Conservation (phyloP, 2,329 filamentous ascomycete genomes). For the Aspergillus jensenii region DNA sequence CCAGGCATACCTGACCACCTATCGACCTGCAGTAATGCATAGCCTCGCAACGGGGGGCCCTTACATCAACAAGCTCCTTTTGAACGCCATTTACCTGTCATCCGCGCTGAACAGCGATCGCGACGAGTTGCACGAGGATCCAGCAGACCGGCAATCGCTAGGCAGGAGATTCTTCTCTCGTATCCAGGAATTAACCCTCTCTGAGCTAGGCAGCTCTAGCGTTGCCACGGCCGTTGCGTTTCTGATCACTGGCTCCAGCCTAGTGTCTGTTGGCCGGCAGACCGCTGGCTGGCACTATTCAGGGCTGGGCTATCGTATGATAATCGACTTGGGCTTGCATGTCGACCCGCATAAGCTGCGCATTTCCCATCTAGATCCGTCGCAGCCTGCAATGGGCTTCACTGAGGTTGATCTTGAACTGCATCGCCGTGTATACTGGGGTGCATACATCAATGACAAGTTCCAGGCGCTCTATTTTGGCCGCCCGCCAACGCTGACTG, state of each 20-base stretch:
- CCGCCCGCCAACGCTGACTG: too few species aligned
- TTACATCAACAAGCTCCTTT: slow-evolving; percentile 36
- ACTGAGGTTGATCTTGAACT: too few species aligned
- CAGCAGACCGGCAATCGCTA: slow-evolving; percentile 31
- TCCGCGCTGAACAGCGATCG: slow-evolving; percentile 40
- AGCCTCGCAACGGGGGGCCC: slow-evolving; percentile 37
- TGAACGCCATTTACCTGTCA: slow-evolving; percentile 43
- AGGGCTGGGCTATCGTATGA: neutral
- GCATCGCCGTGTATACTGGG: neutral
- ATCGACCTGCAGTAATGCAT: slow-evolving; percentile 43
- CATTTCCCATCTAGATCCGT: too few species aligned
- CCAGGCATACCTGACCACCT: slow-evolving; percentile 39
- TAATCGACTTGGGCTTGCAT: neutral
- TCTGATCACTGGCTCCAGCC: neutral
- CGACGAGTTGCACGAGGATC: slow-evolving; percentile 27
- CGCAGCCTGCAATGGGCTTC: too few species aligned
- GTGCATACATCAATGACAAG: neutral
- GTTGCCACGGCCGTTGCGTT: neutral
- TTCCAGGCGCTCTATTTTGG: too few species aligned
- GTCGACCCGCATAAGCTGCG: too few species aligned
- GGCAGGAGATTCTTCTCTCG: slow-evolving; percentile 17
- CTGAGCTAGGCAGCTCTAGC: neutral
- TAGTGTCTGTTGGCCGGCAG: neutral
- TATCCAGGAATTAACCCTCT: neutral
- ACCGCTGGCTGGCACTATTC: neutral